A percentile compares a stretch with the other conserved stretches of the same genome.
These are phyloP conservation scores for Moricandia moricandioides DNA, from an alignment of 345 rosid genomes.

Conservation along the genomic window DNA sequence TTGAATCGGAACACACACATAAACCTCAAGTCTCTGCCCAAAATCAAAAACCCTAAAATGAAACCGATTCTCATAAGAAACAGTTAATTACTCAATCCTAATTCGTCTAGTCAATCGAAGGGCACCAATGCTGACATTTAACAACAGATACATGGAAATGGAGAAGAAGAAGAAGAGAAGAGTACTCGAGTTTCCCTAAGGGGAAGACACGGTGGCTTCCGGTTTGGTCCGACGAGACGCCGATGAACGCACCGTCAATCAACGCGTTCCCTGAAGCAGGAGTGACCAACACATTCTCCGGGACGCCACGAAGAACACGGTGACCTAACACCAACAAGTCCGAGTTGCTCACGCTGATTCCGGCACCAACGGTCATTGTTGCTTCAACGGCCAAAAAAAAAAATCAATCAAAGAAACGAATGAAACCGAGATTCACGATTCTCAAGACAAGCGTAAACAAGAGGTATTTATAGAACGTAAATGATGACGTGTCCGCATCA, in stretches of 20 bases:
- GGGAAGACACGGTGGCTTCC: slow-evolving; percentile 9
- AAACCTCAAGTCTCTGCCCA: slow-evolving; percentile 1
- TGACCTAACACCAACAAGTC: neutral
- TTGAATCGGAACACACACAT: slow-evolving; percentile 1
- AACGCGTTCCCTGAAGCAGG: neutral
- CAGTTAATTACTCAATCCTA: neutral
- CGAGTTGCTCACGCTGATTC: neutral
- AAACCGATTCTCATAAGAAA: neutral
- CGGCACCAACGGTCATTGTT: slow-evolving; percentile 1
- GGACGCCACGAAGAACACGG: neutral
- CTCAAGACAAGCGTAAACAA: neutral
- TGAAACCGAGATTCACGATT: neutral
- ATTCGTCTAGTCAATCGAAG: neutral
- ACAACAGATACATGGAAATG: neutral
- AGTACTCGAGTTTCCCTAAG: slow-evolving; percentile 1
- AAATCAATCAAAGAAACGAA: neutral
- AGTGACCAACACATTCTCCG: neutral
- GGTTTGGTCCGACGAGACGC: neutral
- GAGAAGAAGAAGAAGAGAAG: neutral
- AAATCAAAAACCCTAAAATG: neutral
- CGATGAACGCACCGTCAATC: neutral
- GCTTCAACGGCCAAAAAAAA: neutral
- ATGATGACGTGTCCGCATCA: neutral
- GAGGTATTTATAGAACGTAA: neutral
- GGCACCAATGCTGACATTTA: neutral